Evolutionary conservation across 495 filamentous ascomycete species (phyloP).

Genomic region (Cercophora samala): DNA sequence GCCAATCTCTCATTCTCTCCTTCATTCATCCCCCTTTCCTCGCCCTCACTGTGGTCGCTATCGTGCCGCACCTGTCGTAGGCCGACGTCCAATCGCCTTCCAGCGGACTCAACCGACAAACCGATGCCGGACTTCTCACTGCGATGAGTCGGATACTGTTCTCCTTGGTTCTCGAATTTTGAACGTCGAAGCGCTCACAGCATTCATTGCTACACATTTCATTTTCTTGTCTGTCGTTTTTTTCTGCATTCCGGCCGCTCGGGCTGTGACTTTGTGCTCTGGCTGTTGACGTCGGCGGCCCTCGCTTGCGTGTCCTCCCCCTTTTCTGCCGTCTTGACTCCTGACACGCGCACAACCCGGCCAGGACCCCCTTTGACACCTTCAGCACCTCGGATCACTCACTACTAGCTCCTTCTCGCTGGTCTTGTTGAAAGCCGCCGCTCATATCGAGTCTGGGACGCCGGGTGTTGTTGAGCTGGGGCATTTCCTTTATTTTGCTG

Average conservation of each 20-base stretch:
- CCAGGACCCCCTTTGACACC: background rate
- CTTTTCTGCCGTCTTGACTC: no score
- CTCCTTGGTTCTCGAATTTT: conserved; percentile 11
- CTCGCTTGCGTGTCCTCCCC: background rate
- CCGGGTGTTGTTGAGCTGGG: background rate
- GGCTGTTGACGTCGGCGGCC: background rate
- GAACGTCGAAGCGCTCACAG: conserved; percentile 1
- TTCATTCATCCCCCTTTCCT: conserved; percentile 16
- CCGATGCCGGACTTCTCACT: background rate
- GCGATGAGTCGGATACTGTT: conserved; percentile 3
- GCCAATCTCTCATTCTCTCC: conserved; percentile 20
- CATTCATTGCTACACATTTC: background rate
- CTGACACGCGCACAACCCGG: background rate
- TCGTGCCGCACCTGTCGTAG: background rate
- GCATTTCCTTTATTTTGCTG: background rate
- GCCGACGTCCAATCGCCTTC: background rate
- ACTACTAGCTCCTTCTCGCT: background rate
- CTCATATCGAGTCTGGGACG: conserved; percentile 3
- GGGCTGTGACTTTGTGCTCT: background rate
- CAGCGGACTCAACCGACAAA: background rate
- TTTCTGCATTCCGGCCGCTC: background rate
- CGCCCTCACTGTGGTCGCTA: background rate
- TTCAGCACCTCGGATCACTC: background rate
- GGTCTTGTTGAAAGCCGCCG: conserved; percentile 5
- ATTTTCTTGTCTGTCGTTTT: conserved; percentile 4